phyloP scores from a whole-genome alignment of 2,329 filamentous ascomycete species.

The Aspergillus awamori region DNA sequence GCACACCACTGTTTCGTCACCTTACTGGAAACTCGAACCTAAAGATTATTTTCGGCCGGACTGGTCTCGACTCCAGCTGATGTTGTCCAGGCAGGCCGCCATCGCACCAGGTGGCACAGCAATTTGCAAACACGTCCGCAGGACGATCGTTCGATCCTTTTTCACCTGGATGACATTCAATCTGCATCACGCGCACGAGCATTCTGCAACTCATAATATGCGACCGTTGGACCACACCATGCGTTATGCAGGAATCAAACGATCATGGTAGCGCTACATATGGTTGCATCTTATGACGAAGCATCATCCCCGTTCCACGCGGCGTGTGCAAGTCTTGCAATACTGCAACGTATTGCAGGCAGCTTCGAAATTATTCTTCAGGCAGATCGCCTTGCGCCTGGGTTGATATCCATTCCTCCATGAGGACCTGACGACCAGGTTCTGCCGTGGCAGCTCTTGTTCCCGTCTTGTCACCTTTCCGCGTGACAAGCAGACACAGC shows the following conservation, averaged over 20 bases:
- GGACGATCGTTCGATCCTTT: neutral
- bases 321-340: neutral
- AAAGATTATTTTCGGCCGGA: neutral
- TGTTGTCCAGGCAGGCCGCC: neutral
- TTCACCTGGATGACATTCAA: neutral
- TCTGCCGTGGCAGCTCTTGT: slow-evolving; percentile 36
- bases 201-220: neutral
- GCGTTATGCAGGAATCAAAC: neutral
- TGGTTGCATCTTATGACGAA: neutral
- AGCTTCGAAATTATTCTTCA: slow-evolving; percentile 34
- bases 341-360: neutral
- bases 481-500: slow-evolving; percentile 84
- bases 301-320: neutral
- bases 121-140: neutral
- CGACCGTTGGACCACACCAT: slow-evolving; percentile 1
- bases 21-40: neutral
- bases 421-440: slow-evolving; percentile 65
- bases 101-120: slow-evolving; percentile 1
- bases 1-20: neutral
- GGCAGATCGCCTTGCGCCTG: slow-evolving; percentile 54
- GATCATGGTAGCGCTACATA: neutral
- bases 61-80: neutral
- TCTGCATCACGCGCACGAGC: neutral
- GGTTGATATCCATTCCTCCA: slow-evolving; percentile 89
- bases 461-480: slow-evolving; percentile 57